Evolutionary conservation across 192 early-diverging fungal genomes (phyloP).

Genomic region (Mortierella antarctica): DNA sequence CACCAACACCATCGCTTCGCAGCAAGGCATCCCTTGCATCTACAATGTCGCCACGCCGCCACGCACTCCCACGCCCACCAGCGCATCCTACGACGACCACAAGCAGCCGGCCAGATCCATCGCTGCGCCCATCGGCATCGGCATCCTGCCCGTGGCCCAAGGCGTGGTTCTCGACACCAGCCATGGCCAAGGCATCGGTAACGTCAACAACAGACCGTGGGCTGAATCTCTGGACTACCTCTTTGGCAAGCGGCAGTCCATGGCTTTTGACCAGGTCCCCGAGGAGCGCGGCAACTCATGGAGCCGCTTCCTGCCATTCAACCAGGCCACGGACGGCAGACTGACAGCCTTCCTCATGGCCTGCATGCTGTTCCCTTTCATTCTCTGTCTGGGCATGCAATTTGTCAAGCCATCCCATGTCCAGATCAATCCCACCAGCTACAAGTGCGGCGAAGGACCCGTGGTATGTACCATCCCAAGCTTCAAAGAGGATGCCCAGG

Average conservation of each 20-base stretch:
- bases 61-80: neutral
- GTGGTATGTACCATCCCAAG: slow-evolving; percentile 15
- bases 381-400: slow-evolving; percentile 38
- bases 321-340: slow-evolving; percentile 34
- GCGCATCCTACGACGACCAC: neutral
- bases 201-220: neutral
- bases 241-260: neutral
- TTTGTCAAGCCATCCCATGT: slow-evolving; percentile 47
- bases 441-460: slow-evolving; percentile 39
- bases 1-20: neutral
- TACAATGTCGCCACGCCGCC: neutral
- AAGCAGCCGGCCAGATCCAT: neutral
- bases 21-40: neutral
- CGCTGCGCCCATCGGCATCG: neutral
- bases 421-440: slow-evolving; percentile 34
- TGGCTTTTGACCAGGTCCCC: neutral
- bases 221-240: too few species aligned
- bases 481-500: neutral
- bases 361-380: slow-evolving; percentile 17
- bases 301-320: slow-evolving; percentile 41
- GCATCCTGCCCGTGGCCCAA: slow-evolving; percentile 8
- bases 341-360: slow-evolving; percentile 29
- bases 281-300: slow-evolving; percentile 10
- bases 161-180: neutral
- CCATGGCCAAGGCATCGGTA: neutral